Evolutionary conservation across 2,329 filamentous ascomycete species (phyloP).

Genomic region (Cercospora citrullina): DNA sequence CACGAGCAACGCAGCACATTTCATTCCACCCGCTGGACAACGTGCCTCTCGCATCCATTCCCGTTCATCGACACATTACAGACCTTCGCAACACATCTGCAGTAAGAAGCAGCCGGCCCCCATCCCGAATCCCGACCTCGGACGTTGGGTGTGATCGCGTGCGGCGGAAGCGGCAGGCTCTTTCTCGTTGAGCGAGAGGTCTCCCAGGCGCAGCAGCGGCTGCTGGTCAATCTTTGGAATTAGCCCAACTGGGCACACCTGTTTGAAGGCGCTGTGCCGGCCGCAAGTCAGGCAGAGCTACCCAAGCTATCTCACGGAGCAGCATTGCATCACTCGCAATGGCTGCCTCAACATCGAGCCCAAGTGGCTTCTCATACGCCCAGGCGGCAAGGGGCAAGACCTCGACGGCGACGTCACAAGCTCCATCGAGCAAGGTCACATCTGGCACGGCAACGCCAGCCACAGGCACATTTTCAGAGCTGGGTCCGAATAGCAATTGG

Average conservation of each 20-base stretch:
- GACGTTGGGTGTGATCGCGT: slow-evolving; percentile 8
- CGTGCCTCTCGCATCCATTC: slow-evolving; percentile 8
- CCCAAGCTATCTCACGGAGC: slow-evolving; percentile 11
- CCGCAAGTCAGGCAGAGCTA: slow-evolving; percentile 13
- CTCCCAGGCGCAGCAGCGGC: slow-evolving; percentile 22
- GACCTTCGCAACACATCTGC: slow-evolving; percentile 1
- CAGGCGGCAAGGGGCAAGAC: slow-evolving; percentile 86
- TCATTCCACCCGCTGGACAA: not conserved
- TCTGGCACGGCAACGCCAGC: slow-evolving; percentile 47
- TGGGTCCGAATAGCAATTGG: slow-evolving; percentile 44
- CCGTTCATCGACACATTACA: slow-evolving; percentile 12
- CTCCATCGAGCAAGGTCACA: slow-evolving; percentile 48
- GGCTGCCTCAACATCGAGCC: slow-evolving; percentile 34
- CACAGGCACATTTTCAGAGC: slow-evolving; percentile 41
- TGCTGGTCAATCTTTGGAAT: slow-evolving; percentile 30
- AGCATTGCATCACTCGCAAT: slow-evolving; percentile 26
- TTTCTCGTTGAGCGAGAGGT: slow-evolving; percentile 17
- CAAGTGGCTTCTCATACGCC: slow-evolving; percentile 76
- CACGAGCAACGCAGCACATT: slow-evolving; percentile 9
- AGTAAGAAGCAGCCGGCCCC: not conserved
- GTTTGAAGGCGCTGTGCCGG: slow-evolving; percentile 27
- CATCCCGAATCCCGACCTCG: not conserved
- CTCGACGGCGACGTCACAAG: slow-evolving; percentile 47
- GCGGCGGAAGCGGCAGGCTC: slow-evolving; percentile 21
- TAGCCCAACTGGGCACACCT: slow-evolving; percentile 31